phyloP scores from a whole-genome alignment of 345 rosid genomes.

The Acer campestre region DNA sequence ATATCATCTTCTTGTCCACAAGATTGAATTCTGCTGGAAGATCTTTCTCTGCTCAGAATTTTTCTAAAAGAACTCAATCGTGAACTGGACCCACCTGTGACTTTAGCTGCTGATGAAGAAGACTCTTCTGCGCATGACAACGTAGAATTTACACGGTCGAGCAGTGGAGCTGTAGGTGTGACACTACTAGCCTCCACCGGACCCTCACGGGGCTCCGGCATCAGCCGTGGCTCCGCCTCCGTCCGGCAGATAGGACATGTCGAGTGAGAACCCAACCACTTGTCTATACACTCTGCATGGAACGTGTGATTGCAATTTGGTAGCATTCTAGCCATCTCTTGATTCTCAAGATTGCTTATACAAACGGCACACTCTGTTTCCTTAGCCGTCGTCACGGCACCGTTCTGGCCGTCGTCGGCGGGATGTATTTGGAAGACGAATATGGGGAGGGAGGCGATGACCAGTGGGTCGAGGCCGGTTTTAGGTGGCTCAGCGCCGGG shows the following conservation, averaged over 20 bases:
- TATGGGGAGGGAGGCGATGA: conserved; percentile 59
- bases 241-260: conserved; percentile 82
- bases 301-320: conserved; percentile 84
- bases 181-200: conserved; percentile 10
- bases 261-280: conserved; percentile 59
- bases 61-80: conserved; percentile 49
- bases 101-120: conserved; percentile 27
- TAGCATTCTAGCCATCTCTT: conserved; percentile 58
- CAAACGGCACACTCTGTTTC: conserved; percentile 66
- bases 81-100: conserved; percentile 29
- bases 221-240: conserved; percentile 63
- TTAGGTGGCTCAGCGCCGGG: conserved; percentile 43
- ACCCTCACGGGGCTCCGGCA: conserved; percentile 51
- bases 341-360: conserved; percentile 60
- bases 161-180: conserved; percentile 41
- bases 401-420: conserved; percentile 1
- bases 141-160: conserved; percentile 22
- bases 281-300: conserved; percentile 68
- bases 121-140: conserved; percentile 27
- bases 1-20: conserved; percentile 33
- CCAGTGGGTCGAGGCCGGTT: conserved; percentile 50
- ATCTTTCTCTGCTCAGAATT: conserved; percentile 46
- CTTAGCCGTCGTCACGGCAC: neutral
- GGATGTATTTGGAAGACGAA: conserved; percentile 33
- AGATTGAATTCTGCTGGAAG: conserved; percentile 42